Percentiles rank a stretch among this genome's conserved stretches.
phyloP scores from a whole-genome alignment of 192 early-diverging fungal genomes.

The Gonapodya sp. region DNA sequence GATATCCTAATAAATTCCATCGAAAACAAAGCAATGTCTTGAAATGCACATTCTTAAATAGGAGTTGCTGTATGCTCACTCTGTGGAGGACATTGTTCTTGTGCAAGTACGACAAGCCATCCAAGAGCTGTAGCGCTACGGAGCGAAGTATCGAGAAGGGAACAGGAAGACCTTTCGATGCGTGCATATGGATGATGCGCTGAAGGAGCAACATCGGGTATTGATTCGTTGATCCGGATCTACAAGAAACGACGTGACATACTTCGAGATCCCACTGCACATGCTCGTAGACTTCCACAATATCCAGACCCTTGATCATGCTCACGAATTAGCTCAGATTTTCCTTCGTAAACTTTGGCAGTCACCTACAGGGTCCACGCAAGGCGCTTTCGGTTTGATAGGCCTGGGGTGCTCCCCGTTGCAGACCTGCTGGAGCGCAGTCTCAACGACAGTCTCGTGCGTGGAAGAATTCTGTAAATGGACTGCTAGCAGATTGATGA shows the following conservation, averaged over 20 bases:
- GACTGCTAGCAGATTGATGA: background rate
- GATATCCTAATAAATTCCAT: background rate
- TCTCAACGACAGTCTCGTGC: background rate
- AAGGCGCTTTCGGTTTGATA: background rate
- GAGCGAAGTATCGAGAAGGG: background rate
- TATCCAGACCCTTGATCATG: background rate
- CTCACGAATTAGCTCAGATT: too few species aligned
- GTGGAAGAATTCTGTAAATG: background rate
- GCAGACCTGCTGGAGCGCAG: background rate
- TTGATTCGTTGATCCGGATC: background rate
- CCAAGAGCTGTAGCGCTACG: background rate
- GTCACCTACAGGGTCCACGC: background rate
- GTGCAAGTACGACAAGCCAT: background rate
- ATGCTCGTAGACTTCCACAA: background rate
- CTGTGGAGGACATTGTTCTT: background rate
- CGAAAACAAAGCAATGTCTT: background rate
- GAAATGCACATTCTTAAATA: background rate
- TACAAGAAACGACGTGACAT: background rate
- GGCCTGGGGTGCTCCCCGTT: background rate
- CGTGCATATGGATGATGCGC: background rate
- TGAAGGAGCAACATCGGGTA: too few species aligned
- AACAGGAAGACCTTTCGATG: background rate
- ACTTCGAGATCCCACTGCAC: constrained; percentile 1
- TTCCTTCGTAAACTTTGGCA: too few species aligned
- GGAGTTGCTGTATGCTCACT: background rate